phyloP scores from a whole-genome alignment of 2,329 filamentous ascomycete genomes.

The Trichoderma atrobrunneum region DNA sequence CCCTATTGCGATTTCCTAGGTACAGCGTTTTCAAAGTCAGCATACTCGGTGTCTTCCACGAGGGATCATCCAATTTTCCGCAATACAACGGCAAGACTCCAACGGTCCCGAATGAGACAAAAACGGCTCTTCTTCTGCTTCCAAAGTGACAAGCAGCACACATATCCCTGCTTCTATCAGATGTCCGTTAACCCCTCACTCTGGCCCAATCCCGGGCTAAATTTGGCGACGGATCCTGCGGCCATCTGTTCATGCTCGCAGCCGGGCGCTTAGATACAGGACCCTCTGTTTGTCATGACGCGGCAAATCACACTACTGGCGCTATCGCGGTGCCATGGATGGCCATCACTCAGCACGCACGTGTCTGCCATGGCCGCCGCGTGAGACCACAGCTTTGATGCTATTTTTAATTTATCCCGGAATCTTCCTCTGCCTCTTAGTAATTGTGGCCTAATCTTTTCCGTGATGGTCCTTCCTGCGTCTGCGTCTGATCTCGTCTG shows the following conservation, averaged over 20 bases:
- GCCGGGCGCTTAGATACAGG: conserved; percentile 22
- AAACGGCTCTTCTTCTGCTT: not conserved
- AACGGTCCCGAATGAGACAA: not conserved
- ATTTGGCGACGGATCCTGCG: conserved; percentile 18
- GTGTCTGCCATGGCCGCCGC: conserved; percentile 20
- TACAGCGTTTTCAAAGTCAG: not conserved
- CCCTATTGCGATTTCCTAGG: not conserved
- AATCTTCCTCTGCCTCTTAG: conserved; percentile 12
- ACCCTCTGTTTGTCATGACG: conserved; percentile 13
- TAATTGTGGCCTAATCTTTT: conserved; percentile 19
- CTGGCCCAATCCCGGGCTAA: conserved; percentile 20
- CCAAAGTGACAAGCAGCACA: not conserved
- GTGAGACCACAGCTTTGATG: conserved; percentile 9
- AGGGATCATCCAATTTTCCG: not conserved
- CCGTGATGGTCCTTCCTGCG: not conserved
- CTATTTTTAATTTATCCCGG: conserved; percentile 40
- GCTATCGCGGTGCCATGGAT: conserved; percentile 23
- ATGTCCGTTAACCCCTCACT: conserved; percentile 21
- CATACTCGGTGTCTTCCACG: not conserved
- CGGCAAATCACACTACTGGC: conserved; percentile 22
- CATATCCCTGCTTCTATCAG: not conserved
- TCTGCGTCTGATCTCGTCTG: conserved; percentile 11
- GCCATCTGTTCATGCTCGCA: not conserved
- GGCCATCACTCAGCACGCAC: conserved; percentile 24
- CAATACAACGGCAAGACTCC: not conserved